Evolutionary conservation across 345 rosid species (phyloP).

Genomic region (Eutrema japonicum): DNA sequence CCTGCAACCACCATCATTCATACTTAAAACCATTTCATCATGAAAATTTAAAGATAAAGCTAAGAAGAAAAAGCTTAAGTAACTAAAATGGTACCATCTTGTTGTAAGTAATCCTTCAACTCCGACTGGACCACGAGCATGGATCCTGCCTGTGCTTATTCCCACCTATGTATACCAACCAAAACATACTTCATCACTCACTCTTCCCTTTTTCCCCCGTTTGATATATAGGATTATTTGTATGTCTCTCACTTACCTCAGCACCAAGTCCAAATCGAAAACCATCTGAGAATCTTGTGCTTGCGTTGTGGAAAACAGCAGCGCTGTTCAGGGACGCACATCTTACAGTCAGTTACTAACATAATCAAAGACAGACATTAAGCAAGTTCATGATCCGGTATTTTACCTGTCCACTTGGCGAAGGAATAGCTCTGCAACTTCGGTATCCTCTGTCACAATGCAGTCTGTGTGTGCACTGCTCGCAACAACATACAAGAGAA

Average conservation of each 20-base stretch:
- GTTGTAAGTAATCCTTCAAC: slow-evolving; percentile 96
- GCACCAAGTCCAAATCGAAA: slow-evolving; percentile 98
- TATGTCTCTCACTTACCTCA: slow-evolving; percentile 61
- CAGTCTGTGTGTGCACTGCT: slow-evolving; percentile 96
- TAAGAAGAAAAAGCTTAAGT: neutral
- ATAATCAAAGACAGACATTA: neutral
- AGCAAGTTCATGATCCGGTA: slow-evolving; percentile 2
- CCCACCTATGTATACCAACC: slow-evolving; percentile 66
- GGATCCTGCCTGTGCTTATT: slow-evolving; percentile 94
- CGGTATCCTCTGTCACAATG: slow-evolving; percentile 72
- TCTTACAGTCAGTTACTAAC: slow-evolving; percentile 21
- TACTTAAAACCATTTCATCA: slow-evolving; percentile 12
- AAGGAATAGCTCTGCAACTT: slow-evolving; percentile 79
- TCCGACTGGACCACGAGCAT: slow-evolving; percentile 99
- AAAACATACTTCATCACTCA: neutral
- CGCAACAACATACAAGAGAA: slow-evolving; percentile 32
- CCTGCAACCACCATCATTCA: slow-evolving; percentile 55
- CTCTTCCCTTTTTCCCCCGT: neutral
- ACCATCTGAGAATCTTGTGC: slow-evolving; percentile 97
- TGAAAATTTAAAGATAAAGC: neutral
- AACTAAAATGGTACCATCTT: slow-evolving; percentile 64
- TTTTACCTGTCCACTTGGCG: slow-evolving; percentile 82
- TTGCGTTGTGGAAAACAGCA: slow-evolving; percentile 98
- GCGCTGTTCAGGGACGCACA: slow-evolving; percentile 60
- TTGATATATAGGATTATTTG: neutral